A percentile compares a stretch with the other conserved stretches of the same genome.
Evolutionary conservation across 148 eudicot genomes (phyloP).

Genomic region (Rhododendron molle): DNA sequence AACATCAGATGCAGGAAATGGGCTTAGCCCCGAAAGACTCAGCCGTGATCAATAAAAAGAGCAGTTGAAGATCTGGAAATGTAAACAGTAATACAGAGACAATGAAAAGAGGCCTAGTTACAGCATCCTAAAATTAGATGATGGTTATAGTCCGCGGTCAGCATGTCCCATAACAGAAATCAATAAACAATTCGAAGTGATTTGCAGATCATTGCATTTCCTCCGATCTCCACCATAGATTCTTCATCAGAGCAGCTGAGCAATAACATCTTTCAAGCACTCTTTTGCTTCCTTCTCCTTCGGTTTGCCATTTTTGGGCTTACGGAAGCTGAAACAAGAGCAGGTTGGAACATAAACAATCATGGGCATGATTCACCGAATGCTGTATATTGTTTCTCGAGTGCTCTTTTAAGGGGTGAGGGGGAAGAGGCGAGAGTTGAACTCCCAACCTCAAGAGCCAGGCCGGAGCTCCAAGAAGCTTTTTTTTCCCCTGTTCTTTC

Average conservation of each 20-base stretch:
- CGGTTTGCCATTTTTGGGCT: conserved; percentile 24
- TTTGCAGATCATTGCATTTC: background rate
- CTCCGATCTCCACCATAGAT: background rate
- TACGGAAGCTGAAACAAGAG: conserved; percentile 41
- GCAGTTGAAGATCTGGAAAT: conserved; percentile 24
- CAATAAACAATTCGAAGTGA: background rate
- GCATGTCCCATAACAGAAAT: background rate
- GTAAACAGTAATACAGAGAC: background rate
- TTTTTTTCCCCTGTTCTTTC: background rate
- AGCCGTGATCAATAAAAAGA: conserved; percentile 33
- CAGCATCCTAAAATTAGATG: background rate
- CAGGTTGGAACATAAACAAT: conserved; percentile 33
- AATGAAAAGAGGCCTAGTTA: background rate
- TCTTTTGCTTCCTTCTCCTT: conserved; percentile 26
- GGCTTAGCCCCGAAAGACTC: conserved; percentile 53
- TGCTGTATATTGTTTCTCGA: background rate
- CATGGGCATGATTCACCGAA: background rate
- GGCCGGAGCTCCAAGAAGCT: background rate
- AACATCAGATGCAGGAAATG: conserved; percentile 87
- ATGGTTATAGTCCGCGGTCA: background rate
- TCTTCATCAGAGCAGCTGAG: background rate
- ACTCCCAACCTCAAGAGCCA: background rate
- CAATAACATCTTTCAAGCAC: background rate
- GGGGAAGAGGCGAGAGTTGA: background rate
- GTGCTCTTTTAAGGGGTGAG: background rate